Percentiles rank a stretch among this genome's conserved stretches.
These are phyloP conservation scores for Pythium monospermum DNA, from an alignment of 352 stramenopile genomes.

Conservation along the genomic window DNA sequence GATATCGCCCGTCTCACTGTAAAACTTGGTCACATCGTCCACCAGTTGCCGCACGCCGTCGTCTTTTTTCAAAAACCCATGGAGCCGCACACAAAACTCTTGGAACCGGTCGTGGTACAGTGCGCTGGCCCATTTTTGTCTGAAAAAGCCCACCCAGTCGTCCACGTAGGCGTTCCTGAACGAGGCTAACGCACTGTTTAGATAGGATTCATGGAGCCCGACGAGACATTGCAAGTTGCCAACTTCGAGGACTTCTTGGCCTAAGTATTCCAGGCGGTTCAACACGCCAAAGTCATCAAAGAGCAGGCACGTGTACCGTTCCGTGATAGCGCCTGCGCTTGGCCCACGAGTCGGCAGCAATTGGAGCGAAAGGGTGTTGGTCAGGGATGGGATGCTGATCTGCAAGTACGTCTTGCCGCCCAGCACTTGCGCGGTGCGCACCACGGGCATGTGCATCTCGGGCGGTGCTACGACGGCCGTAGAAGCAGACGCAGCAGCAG, in stretches of 20 bases:
- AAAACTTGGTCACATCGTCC: constrained; percentile 54
- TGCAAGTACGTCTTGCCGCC: constrained; percentile 63
- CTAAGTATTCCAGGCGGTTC: constrained; percentile 66
- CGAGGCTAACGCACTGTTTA: constrained; percentile 77
- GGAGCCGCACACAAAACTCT: constrained; percentile 59
- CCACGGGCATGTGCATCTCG: constrained; percentile 64
- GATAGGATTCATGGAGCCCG: constrained; percentile 79
- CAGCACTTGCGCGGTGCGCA: constrained; percentile 35
- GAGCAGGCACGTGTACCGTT: constrained; percentile 67
- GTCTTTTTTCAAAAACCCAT: constrained; percentile 58
- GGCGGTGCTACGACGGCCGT: constrained; percentile 42
- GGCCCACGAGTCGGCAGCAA: constrained; percentile 44
- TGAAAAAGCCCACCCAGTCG: constrained; percentile 86
- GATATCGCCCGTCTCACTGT: constrained; percentile 53
- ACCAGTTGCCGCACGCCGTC: constrained; percentile 62
- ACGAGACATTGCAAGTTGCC: constrained; percentile 71
- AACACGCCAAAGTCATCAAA: constrained; percentile 78
- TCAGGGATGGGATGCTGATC: constrained; percentile 66
- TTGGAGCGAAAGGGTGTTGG: constrained; percentile 62
- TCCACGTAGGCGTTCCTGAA: constrained; percentile 62
- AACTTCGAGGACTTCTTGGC: constrained; percentile 44
- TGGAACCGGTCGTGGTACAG: constrained; percentile 79
- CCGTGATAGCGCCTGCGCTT: constrained; percentile 5
- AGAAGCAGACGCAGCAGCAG: background rate
- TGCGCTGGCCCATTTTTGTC: constrained; percentile 62